Conservation (phyloP, 441 rosid species). For the Mallotus repandus region DNA sequence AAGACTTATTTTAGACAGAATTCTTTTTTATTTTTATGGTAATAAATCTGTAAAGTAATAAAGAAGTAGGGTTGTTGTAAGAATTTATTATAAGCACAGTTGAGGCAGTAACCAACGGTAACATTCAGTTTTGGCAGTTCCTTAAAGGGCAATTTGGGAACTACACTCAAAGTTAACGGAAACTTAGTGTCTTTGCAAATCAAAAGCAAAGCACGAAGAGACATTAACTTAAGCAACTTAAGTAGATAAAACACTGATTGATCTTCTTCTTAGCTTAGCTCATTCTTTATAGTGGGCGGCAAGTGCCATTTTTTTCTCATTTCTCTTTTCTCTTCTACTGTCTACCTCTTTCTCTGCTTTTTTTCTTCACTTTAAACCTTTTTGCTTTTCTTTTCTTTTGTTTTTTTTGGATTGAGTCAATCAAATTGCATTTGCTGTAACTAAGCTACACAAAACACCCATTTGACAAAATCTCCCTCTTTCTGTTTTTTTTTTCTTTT, state of each 20-base stretch:
- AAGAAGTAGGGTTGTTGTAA: constrained; percentile 21
- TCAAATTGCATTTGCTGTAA: constrained; percentile 20
- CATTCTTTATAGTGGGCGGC: constrained; percentile 42
- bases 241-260: background rate
- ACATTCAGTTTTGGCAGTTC: constrained; percentile 60
- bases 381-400: background rate
- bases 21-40: constrained; percentile 5
- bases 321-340: background rate
- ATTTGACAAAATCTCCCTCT: constrained; percentile 13
- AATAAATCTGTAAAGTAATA: constrained; percentile 6
- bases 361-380: constrained; percentile 6
- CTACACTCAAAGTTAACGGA: constrained; percentile 44
- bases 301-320: constrained; percentile 23
- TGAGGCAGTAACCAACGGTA: constrained; percentile 71
- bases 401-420: constrained; percentile 18
- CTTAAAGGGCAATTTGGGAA: constrained; percentile 69
- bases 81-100: constrained; percentile 28
- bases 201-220: constrained; percentile 2
- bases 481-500: background rate
- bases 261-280: background rate
- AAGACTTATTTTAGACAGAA: no score
- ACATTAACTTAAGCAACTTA: background rate
- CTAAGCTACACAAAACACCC: background rate
- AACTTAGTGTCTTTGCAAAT: constrained; percentile 23
- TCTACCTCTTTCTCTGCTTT: constrained; percentile 6